Conservation (phyloP, 1,284 basidiomycete species). For the Naganishia cerealis region DNA sequence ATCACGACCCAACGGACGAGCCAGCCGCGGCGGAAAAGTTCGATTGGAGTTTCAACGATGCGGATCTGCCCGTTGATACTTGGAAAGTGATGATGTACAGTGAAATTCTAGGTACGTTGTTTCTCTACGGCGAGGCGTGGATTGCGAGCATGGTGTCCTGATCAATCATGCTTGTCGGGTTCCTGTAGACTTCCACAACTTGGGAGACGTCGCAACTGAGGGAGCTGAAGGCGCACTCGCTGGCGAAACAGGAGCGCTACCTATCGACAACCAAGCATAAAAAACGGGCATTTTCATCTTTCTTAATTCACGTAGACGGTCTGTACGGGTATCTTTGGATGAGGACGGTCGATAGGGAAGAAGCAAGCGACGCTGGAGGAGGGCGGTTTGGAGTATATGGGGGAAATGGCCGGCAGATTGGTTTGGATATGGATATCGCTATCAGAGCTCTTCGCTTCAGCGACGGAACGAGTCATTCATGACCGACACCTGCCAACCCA, state of each 20-base stretch:
- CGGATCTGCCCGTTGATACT: constrained; percentile 96
- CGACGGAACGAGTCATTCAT: not conserved
- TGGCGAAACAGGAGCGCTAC: constrained; percentile 39
- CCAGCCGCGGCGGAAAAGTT: constrained; percentile 91
- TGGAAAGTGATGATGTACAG: constrained; percentile 99
- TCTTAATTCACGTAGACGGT: not conserved
- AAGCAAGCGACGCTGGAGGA: not conserved
- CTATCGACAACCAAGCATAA: constrained; percentile 21
- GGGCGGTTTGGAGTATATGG: not conserved
- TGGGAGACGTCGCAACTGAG: constrained; percentile 54
- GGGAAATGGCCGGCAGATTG: no score
- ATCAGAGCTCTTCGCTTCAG: not conserved
- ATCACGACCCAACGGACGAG: constrained; percentile 98
- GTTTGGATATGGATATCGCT: not conserved
- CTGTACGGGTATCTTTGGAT: not conserved
- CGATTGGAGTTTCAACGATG: constrained; percentile 99
- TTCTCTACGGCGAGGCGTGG: not conserved
- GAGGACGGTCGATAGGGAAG: not conserved
- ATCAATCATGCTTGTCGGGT: constrained; percentile 9
- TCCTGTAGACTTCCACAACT: constrained; percentile 58
- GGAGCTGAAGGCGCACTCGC: constrained; percentile 52
- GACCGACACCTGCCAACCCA: no score
- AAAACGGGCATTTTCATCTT: not conserved
- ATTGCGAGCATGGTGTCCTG: not conserved
- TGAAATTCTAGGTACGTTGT: constrained; percentile 78